phyloP scores from a whole-genome alignment of 768 basidiomycete genomes.

The Naganishia antarctica region DNA sequence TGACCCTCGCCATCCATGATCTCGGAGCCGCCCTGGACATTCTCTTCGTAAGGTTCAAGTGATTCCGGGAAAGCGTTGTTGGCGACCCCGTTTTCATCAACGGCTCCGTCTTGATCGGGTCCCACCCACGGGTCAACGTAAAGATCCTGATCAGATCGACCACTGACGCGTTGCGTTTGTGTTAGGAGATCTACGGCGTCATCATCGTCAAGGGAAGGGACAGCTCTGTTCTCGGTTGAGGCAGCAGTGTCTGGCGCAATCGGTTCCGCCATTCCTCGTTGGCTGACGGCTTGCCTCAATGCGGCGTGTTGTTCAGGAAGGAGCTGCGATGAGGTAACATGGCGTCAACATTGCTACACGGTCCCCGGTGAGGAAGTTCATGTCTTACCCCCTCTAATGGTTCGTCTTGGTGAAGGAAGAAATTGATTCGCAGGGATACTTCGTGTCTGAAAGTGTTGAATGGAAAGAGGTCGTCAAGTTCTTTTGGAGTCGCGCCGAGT shows the following conservation, averaged over 20 bases:
- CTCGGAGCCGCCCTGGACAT: neutral
- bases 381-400: constrained; percentile 15
- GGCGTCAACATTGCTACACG: too few relatives aligned
- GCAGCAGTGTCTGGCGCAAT: neutral
- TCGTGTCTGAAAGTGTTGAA: constrained; percentile 14
- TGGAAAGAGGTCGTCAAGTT: constrained; percentile 4
- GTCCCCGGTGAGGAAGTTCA: neutral
- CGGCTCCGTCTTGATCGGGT: neutral
- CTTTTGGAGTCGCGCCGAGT: neutral
- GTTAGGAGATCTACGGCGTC: constrained; percentile 16
- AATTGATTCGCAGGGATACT: neutral
- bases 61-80: neutral
- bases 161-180: constrained; percentile 10
- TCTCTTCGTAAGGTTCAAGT: neutral
- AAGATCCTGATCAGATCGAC: neutral
- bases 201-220: neutral
- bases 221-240: neutral
- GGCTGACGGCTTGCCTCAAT: neutral
- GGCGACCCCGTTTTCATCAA: neutral
- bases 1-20: neutral
- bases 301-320: constrained; percentile 6
- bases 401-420: neutral
- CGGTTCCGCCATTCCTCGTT: neutral
- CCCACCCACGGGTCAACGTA: too few relatives aligned
- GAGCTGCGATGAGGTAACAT: neutral